A percentile compares a stretch with the other conserved stretches of the same genome.
These are phyloP conservation scores for Lablab purpureus DNA, from an alignment of 306 rosid genomes.

Conservation along the genomic window DNA sequence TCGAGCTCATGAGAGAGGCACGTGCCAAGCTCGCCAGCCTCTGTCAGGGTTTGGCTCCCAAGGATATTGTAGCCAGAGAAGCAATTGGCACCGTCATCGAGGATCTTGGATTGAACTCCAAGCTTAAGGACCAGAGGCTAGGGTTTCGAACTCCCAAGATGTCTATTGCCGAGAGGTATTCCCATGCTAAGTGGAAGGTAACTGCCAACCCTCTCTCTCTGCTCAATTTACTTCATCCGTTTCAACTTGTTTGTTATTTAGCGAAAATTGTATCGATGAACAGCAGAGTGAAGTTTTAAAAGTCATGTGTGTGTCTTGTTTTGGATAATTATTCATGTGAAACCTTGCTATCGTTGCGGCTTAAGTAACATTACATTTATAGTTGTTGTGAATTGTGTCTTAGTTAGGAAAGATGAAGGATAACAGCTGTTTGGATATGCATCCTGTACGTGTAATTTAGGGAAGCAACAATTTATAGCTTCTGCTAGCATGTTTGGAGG, in stretches of 20 bases:
- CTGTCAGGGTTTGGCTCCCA: slow-evolving; percentile 78
- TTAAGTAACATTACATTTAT: neutral
- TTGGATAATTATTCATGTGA: neutral
- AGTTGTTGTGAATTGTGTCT: neutral
- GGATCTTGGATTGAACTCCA: slow-evolving; percentile 81
- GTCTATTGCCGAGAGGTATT: slow-evolving; percentile 75
- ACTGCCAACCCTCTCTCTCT: neutral
- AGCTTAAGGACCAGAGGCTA: slow-evolving; percentile 75
- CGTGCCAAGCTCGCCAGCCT: slow-evolving; percentile 69
- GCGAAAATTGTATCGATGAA: neutral
- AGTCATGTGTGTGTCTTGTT: neutral
- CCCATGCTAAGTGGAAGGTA: slow-evolving; percentile 77
- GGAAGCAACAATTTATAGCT: neutral
- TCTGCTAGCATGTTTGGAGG: neutral
- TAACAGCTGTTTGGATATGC: neutral
- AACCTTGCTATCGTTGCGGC: neutral
- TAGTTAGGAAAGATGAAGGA: neutral
- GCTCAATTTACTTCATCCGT: neutral
- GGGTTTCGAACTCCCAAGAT: slow-evolving; percentile 83
- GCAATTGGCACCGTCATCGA: slow-evolving; percentile 77
- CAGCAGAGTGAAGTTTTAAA: neutral
- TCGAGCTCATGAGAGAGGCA: slow-evolving; percentile 85
- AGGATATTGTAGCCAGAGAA: slow-evolving; percentile 77
- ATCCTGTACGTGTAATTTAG: neutral
- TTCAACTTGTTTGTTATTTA: neutral